phyloP scores from a whole-genome alignment of 1,139 yeast species.

The Pichia sp. region DNA sequence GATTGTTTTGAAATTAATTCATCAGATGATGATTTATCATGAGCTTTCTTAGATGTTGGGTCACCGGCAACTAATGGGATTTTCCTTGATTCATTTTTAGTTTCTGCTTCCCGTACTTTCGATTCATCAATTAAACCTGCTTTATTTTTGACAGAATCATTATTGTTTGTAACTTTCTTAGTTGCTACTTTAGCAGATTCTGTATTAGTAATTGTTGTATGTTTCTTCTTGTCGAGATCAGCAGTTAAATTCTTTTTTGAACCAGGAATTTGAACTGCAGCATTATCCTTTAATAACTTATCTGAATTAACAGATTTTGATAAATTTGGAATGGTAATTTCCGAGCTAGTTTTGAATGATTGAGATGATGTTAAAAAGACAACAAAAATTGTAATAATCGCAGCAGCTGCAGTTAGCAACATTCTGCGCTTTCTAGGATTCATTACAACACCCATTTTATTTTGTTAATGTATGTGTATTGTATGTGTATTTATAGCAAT shows the following conservation, averaged over 20 bases:
- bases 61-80: slow-evolving; percentile 21
- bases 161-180: slow-evolving; percentile 20
- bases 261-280: slow-evolving; percentile 9
- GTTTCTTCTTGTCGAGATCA: too few species aligned
- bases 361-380: slow-evolving; percentile 18
- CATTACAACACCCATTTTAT: slow-evolving; percentile 7
- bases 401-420: slow-evolving; percentile 26
- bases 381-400: slow-evolving; percentile 21
- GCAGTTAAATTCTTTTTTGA: too few species aligned
- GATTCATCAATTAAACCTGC: slow-evolving; percentile 30
- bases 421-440: slow-evolving; percentile 25
- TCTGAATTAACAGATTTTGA: not conserved
- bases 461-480: not conserved
- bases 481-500: not conserved
- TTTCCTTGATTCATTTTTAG: slow-evolving; percentile 6
- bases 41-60: slow-evolving; percentile 12
- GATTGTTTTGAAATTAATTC: not conserved
- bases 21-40: slow-evolving; percentile 5
- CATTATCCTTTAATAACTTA: not conserved
- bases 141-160: slow-evolving; percentile 24
- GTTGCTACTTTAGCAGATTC: slow-evolving; percentile 10
- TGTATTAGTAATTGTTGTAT: too few species aligned
- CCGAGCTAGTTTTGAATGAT: not conserved
- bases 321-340: slow-evolving; percentile 4
- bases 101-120: slow-evolving; percentile 29